A percentile compares a stretch with the other conserved stretches of the same genome.
phyloP scores from a whole-genome alignment of 257 asterid genomes.

The Primulina tabacum region DNA sequence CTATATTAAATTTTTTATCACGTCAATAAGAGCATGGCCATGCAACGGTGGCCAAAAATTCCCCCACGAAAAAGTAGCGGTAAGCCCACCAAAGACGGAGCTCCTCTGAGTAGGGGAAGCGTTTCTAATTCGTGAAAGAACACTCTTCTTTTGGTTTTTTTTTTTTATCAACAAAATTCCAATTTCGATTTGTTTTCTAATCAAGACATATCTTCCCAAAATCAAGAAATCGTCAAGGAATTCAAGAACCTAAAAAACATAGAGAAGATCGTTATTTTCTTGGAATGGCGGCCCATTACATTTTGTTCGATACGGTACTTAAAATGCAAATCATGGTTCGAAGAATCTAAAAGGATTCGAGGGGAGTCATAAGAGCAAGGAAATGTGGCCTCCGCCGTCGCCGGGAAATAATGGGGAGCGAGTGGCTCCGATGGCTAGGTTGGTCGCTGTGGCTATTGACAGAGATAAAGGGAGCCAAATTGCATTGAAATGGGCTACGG shows the following conservation, averaged over 20 bases:
- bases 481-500: slow-evolving; percentile 70
- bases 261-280: not conserved
- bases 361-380: slow-evolving; percentile 2
- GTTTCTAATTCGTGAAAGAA: not conserved
- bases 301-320: not conserved
- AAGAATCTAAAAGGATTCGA: not conserved
- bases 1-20: too few relatives aligned
- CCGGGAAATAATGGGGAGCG: slow-evolving; percentile 26
- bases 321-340: not conserved
- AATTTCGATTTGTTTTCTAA: not conserved
- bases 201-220: not conserved
- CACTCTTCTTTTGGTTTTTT: not conserved
- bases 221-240: not conserved
- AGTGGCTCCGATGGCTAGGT: slow-evolving; percentile 31
- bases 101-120: not conserved
- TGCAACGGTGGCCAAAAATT: not conserved
- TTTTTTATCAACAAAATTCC: not conserved
- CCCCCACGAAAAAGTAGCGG: not conserved
- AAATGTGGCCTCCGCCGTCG: slow-evolving; percentile 34
- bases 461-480: slow-evolving; percentile 54
- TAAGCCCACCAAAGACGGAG: not conserved
- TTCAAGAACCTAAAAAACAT: not conserved
- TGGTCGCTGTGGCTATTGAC: slow-evolving; percentile 60
- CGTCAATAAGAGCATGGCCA: not conserved
- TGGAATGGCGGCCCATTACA: not conserved